These are phyloP conservation scores for Pleurotus cornucopiae DNA, from an alignment of 768 basidiomycete species.

Conservation along the genomic window DNA sequence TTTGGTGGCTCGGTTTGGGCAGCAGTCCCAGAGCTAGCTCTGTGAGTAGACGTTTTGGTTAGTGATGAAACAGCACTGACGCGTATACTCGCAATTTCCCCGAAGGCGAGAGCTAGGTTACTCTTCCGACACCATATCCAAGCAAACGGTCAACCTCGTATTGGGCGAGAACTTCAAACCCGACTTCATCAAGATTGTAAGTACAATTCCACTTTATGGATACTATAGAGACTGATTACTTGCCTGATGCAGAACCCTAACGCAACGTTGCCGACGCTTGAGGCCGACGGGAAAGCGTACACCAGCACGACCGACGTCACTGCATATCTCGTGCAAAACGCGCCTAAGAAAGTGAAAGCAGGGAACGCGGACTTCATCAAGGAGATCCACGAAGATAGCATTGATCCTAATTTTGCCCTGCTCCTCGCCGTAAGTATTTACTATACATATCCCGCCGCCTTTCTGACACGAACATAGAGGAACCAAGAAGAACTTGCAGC, in stretches of 20 bases:
- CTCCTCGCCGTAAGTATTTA: slow-evolving; percentile 29
- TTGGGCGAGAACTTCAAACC: slow-evolving; percentile 47
- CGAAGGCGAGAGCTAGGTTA: slow-evolving; percentile 37
- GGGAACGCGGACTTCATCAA: slow-evolving; percentile 30
- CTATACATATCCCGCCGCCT: not conserved
- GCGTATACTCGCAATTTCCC: not conserved
- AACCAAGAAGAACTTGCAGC: slow-evolving; percentile 42
- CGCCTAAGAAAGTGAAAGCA: slow-evolving; percentile 29
- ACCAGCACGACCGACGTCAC: slow-evolving; percentile 37
- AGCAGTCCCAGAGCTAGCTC: slow-evolving; percentile 21
- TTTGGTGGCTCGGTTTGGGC: slow-evolving; percentile 23
- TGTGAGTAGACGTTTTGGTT: slow-evolving; percentile 10
- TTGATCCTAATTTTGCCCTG: slow-evolving; percentile 52
- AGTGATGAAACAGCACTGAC: too few species aligned
- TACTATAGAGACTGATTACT: not conserved
- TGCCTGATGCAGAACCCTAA: slow-evolving; percentile 31
- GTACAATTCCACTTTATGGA: not conserved
- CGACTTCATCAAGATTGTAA: slow-evolving; percentile 37
- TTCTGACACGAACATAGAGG: slow-evolving; percentile 25
- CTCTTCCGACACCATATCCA: slow-evolving; percentile 27
- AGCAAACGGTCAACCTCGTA: slow-evolving; percentile 33
- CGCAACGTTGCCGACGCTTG: slow-evolving; percentile 40
- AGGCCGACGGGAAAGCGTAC: slow-evolving; percentile 28
- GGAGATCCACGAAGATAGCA: slow-evolving; percentile 37
- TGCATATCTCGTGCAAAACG: slow-evolving; percentile 33